Base-by-base conservation (phyloP, 768 basidiomycete species). In the Pilatotrama ljubarskyi region DNA sequence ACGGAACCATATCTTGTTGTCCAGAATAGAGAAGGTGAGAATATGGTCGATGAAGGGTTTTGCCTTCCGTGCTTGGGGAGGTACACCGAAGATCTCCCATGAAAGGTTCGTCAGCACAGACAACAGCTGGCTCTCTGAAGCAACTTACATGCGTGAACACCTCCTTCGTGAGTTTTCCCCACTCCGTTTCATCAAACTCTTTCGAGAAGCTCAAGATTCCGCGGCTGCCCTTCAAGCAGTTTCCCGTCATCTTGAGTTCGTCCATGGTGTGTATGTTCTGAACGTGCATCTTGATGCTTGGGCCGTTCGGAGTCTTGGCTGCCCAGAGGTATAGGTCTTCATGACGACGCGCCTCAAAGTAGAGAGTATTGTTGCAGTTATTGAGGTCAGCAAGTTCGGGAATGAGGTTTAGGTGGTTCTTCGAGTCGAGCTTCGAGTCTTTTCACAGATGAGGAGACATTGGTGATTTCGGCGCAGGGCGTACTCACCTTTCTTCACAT, bases 201-300 rank as follows among this genome's bases (percentile, higher is more conserved):
- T 87, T 84, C 75, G 97, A 95, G 72, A 99, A 99, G 70, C 91
- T 92, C 64, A 98, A 76, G 54, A 98, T 77, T 5, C 95, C 96
- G 53, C 97, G 79, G 69, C 91, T 92, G 17, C 97, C 97, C 75
- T 96, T 97, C 65, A 99, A 75, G 74, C 97, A 99, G 73, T 99
- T 98, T 32, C 97, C 97, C 7, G 95, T 96, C 95, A 99, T 91
- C 78, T 98, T 98, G 64, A 99, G 81, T 74, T 99, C 97, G 76
- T 98, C 97, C 97, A 98, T 98, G 42, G 97, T 99, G 74, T 99
- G 97, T 55, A 96, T 82, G 70, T 98, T 99, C 76, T 97, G 95
- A 15, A 98, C 96, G 70, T 98, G 97, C 80, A 98, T 82, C 74
- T 98, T 98, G 70, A 95, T 86, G 69, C 91, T 95, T 14, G 97